Percentiles rank a stretch among this genome's conserved stretches.
Evolutionary conservation across 2,329 filamentous ascomycete species (phyloP).

Genomic region (Esteya vermicola): DNA sequence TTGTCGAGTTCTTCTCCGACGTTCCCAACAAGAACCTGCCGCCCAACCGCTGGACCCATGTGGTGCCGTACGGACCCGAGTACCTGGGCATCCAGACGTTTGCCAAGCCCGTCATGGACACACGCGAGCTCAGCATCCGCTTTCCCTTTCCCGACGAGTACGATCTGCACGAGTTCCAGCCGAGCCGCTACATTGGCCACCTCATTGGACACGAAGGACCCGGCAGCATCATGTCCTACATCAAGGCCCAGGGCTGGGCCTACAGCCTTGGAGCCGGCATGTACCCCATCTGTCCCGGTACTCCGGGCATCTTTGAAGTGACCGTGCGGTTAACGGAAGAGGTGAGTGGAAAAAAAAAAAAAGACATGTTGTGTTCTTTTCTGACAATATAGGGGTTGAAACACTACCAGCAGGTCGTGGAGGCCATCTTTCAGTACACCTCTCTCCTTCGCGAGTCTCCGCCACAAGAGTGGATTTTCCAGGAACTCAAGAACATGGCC

Average conservation of each 20-base stretch:
- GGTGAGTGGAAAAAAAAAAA: conserved; percentile 31
- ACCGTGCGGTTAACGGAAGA: conserved; percentile 72
- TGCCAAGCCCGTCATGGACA: conserved; percentile 85
- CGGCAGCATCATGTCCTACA: conserved; percentile 77
- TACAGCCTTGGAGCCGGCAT: conserved; percentile 69
- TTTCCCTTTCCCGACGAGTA: conserved; percentile 85
- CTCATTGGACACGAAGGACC: conserved; percentile 86
- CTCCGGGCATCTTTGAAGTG: conserved; percentile 63
- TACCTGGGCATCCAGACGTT: conserved; percentile 57
- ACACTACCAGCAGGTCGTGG: conserved; percentile 68
- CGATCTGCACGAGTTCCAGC: conserved; percentile 61
- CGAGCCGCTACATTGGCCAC: conserved; percentile 75
- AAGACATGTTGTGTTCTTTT: no score
- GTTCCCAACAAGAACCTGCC: conserved; percentile 71
- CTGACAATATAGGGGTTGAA: conserved; percentile 42
- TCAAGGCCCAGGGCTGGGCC: conserved; percentile 84
- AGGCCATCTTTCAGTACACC: conserved; percentile 83
- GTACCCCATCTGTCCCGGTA: conserved; percentile 62
- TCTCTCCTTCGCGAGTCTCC: conserved; percentile 66
- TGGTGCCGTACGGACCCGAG: conserved; percentile 32
- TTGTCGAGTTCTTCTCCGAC: conserved; percentile 65
- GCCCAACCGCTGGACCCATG: conserved; percentile 38
- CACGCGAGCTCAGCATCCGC: conserved; percentile 60
- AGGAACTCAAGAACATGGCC: conserved; percentile 79
- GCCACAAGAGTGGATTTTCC: conserved; percentile 84